These are phyloP conservation scores for Sicyos baderoa DNA, from an alignment of 306 rosid species.

Conservation along the genomic window DNA sequence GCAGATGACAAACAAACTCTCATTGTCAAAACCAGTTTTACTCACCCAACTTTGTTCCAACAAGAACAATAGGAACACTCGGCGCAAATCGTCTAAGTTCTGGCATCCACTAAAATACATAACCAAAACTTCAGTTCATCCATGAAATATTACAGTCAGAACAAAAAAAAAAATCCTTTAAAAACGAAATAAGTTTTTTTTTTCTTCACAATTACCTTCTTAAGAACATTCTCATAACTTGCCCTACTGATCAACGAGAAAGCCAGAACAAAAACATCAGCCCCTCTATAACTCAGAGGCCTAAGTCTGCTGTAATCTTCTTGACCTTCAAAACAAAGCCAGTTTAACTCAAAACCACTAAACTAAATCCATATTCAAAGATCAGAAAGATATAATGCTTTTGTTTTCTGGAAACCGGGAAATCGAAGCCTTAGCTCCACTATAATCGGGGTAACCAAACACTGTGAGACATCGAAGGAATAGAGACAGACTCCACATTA, in stretches of 20 bases:
- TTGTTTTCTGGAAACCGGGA: too few relatives aligned
- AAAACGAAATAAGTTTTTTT: neutral
- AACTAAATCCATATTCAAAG: constrained; percentile 15
- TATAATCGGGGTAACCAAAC: too few relatives aligned
- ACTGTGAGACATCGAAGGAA: too few relatives aligned
- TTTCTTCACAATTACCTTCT: constrained; percentile 47
- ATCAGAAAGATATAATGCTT: neutral
- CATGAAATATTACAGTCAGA: constrained; percentile 8
- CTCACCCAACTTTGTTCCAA: constrained; percentile 92
- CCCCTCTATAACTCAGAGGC: constrained; percentile 96
- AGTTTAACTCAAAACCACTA: constrained; percentile 12
- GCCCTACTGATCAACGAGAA: constrained; percentile 89
- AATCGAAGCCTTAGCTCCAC: too few relatives aligned
- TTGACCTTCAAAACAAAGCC: constrained; percentile 52
- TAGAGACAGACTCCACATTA: neutral
- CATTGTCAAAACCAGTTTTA: neutral
- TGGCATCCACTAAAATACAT: constrained; percentile 82
- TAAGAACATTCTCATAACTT: constrained; percentile 93
- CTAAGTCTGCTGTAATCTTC: constrained; percentile 97
- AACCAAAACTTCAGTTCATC: constrained; percentile 18
- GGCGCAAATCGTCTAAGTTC: constrained; percentile 95
- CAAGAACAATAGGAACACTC: constrained; percentile 87
- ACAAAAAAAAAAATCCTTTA: neutral
- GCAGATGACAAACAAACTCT: too few relatives aligned
- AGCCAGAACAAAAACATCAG: constrained; percentile 81